Base-by-base conservation (phyloP, 106 monocot genomes). In the Amphibolis antarctica region DNA sequence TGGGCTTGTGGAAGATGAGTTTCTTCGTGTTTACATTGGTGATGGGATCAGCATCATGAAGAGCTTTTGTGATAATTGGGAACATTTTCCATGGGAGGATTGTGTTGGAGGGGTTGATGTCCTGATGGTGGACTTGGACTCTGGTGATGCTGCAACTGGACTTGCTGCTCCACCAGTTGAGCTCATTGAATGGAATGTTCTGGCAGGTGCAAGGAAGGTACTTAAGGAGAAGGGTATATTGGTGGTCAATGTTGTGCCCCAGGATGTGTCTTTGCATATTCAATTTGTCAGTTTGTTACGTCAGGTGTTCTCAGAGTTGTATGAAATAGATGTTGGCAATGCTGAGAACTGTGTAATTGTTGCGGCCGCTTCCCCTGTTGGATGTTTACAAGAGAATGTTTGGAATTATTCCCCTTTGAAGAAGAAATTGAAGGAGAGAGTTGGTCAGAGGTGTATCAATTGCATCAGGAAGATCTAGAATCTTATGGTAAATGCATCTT, bases 41-140 rank as follows among this genome's bases (percentile, higher is more conserved):
- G 86, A 96, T 73, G 96, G 77, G 17, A 82, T 96, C 59, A 44
- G 51, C 53, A 58, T 80, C 13, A 69, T 94, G 46, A 36, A 75
- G 31, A 22, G 36, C 23, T 75, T 66, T 63, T 68, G 55, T 1
- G 50, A 14, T 30, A 49, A 69, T 28, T 29, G n/a, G 18, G 15
- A 3, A 22, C 28, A 0, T 1, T 6, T 6, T 13, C 10, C 12
- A 6, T 48, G 22, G 60, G 47, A 30, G 29, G 20, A 59, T 10
- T 5, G 50, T 18, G 49, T 25, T 19, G 62, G 44, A 42, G 44
- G 52, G n/a, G 76, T 86, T 31, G 84, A 86, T 75, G 82, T 66
- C 4, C 63, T 90, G 20, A 86, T 96, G 84, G 86, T 96, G 63
- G 96, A 96, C 76, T 72, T 96, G 71, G 89, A 96, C 63, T 75